phyloP scores from a whole-genome alignment of 108 stramenopile species.

The Cyclotella sp. region DNA sequence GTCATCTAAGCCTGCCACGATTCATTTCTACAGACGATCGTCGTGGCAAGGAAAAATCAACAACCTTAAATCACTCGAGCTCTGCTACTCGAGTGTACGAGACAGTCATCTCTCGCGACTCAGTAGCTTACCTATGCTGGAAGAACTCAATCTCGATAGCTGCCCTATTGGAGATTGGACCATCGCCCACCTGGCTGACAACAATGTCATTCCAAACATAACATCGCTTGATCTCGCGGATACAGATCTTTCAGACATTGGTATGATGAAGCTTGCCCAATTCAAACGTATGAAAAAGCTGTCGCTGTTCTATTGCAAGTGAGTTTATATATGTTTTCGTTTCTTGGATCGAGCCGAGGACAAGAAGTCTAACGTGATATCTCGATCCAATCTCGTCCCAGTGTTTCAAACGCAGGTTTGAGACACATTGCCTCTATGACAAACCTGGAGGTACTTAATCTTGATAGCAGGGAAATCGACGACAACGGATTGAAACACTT shows the following conservation, averaged over 20 bases:
- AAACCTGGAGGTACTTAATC: slow-evolving; percentile 66
- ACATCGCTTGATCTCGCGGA: slow-evolving; percentile 76
- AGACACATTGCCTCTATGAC: slow-evolving; percentile 67
- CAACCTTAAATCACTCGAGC: slow-evolving; percentile 65
- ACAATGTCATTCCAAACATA: slow-evolving; percentile 79
- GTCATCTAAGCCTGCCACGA: slow-evolving; percentile 11
- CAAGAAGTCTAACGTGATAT: background rate
- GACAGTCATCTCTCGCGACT: slow-evolving; percentile 72
- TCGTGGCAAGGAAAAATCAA: slow-evolving; percentile 91
- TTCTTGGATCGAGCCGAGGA: background rate
- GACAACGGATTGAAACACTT: slow-evolving; percentile 75
- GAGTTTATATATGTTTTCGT: background rate
- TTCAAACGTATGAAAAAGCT: slow-evolving; percentile 70
- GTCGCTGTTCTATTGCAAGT: slow-evolving; percentile 85
- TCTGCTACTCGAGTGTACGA: slow-evolving; percentile 77
- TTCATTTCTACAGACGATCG: slow-evolving; percentile 51
- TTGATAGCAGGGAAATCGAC: slow-evolving; percentile 84
- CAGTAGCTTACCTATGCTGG: slow-evolving; percentile 63
- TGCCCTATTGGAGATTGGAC: slow-evolving; percentile 77
- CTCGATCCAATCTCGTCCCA: background rate
- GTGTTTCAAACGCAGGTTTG: slow-evolving; percentile 53
- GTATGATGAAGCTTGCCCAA: slow-evolving; percentile 79
- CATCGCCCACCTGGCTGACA: slow-evolving; percentile 81
- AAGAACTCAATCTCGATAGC: slow-evolving; percentile 84
- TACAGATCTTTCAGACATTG: slow-evolving; percentile 79